Conservation (phyloP, 2,329 filamentous ascomycete genomes). For the Fusarium aywerte region DNA sequence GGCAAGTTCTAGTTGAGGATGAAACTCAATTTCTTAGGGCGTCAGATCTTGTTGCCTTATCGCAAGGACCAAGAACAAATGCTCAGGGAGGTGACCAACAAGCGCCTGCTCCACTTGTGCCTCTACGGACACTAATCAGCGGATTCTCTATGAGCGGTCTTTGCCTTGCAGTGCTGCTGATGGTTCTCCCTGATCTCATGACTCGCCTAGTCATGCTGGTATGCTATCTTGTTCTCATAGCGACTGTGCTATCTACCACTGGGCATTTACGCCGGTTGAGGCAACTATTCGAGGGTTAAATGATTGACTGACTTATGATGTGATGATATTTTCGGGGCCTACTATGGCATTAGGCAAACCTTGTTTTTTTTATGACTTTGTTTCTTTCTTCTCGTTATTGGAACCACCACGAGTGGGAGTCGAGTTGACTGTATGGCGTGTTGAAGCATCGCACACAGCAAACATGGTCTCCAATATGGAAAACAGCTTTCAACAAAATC, state of each 20-base stretch:
- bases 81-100: constrained; percentile 6
- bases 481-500: background rate
- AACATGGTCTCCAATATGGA: background rate
- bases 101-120: constrained; percentile 4
- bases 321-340: background rate
- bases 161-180: constrained; percentile 23
- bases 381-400: background rate
- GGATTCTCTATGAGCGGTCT: constrained; percentile 32
- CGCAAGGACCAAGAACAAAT: constrained; percentile 10
- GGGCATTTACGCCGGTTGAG: constrained; percentile 27
- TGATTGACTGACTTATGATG: background rate
- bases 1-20: constrained; percentile 63
- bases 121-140: constrained; percentile 23
- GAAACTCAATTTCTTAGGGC: constrained; percentile 70
- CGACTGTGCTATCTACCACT: constrained; percentile 25
- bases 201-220: constrained; percentile 30
- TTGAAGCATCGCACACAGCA: background rate
- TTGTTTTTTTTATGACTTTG: background rate
- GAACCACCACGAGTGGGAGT: background rate
- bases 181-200: constrained; percentile 28
- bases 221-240: constrained; percentile 25
- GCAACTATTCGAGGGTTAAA: constrained; percentile 20
- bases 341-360: background rate
- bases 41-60: constrained; percentile 24
- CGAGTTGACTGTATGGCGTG: too few relatives aligned